phyloP scores from a whole-genome alignment of 2,329 filamentous ascomycete genomes.

The Ascochyta fabae region DNA sequence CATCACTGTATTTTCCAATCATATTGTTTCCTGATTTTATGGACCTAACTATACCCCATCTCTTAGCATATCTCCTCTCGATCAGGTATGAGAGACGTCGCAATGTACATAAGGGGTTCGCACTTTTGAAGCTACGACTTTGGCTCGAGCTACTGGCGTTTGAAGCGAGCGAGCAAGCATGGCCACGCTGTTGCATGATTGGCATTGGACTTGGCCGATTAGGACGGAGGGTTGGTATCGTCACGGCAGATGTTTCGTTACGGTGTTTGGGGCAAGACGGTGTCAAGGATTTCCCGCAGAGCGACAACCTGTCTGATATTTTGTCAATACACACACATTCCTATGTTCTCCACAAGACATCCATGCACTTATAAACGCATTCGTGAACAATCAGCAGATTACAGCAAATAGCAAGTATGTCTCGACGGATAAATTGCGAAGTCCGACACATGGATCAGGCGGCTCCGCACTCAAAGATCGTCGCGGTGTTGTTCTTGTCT shows the following conservation, averaged over 20 bases:
- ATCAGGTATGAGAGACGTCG: conserved; percentile 8
- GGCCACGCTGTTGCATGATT: conserved; percentile 15
- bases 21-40: conserved; percentile 21
- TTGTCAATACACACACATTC: conserved; percentile 15
- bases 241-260: conserved; percentile 2
- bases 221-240: background rate
- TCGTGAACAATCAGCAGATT: background rate
- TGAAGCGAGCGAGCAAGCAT: conserved; percentile 27
- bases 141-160: conserved; percentile 24
- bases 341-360: conserved; percentile 3
- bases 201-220: conserved; percentile 3
- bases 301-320: conserved; percentile 8
- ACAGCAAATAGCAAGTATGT: conserved; percentile 28
- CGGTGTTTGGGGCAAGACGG: conserved; percentile 15
- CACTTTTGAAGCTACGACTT: conserved; percentile 18
- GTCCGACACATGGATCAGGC: conserved; percentile 38
- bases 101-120: conserved; percentile 19
- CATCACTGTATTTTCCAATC: conserved; percentile 19
- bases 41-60: conserved; percentile 36
- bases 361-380: background rate
- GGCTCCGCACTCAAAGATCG: conserved; percentile 52
- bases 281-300: background rate
- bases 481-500: conserved; percentile 47
- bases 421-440: conserved; percentile 51
- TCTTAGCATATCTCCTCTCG: conserved; percentile 28